Evolutionary conservation across 2,329 filamentous ascomycete species (phyloP).

Genomic region (Aspergillus sp.): DNA sequence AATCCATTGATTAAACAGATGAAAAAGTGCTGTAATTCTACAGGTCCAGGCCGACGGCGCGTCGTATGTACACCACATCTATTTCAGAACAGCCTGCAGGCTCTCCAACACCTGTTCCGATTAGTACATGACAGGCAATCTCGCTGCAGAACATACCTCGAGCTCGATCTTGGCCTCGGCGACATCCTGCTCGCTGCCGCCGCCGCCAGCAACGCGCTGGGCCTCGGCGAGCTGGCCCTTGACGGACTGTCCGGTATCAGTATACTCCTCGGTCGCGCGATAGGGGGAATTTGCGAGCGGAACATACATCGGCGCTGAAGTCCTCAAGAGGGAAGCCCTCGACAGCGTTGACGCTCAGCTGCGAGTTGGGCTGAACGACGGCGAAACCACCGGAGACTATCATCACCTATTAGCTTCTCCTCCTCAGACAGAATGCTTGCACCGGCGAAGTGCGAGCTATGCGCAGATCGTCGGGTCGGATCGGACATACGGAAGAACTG

Average conservation of each 20-base stretch:
- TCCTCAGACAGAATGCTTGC: too few species aligned
- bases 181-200: conserved; percentile 91
- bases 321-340: conserved; percentile 93
- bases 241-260: conserved; percentile 49
- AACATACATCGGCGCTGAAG: conserved; percentile 76
- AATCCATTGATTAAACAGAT: conserved; percentile 3
- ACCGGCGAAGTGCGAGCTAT: too few species aligned
- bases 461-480: too few species aligned
- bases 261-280: conserved; percentile 1
- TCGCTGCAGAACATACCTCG: conserved; percentile 54
- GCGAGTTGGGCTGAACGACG: conserved; percentile 87
- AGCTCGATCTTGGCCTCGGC: conserved; percentile 98
- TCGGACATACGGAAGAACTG: conserved; percentile 85
- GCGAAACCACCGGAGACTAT: conserved; percentile 94
- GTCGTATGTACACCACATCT: conserved; percentile 34
- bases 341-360: conserved; percentile 95
- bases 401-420: too few species aligned
- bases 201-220: conserved; percentile 85
- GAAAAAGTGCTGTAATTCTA: conserved; percentile 33
- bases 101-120: conserved; percentile 38
- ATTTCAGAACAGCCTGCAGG: conserved; percentile 42
- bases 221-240: conserved; percentile 85
- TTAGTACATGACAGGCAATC: conserved; percentile 4
- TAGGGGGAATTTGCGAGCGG: too few species aligned
- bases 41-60: conserved; percentile 25